Conservation (phyloP, 2,329 filamentous ascomycete genomes). For the Colletotrichum chrysophilum region DNA sequence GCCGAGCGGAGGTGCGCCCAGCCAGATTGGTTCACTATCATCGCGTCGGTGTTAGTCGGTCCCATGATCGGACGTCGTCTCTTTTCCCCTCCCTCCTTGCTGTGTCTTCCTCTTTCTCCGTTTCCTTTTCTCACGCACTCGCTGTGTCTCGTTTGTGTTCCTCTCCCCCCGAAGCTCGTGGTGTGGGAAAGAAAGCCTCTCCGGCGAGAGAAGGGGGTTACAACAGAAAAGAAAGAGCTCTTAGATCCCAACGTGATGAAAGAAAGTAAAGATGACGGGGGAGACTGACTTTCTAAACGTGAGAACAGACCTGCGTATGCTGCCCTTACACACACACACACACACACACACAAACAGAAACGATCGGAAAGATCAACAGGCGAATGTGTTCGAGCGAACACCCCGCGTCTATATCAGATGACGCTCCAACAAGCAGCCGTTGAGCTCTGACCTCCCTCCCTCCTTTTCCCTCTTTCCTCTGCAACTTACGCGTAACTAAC, state of each 20-base stretch:
- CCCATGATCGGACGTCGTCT: not conserved
- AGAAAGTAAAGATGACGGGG: not conserved
- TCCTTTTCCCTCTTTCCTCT: not conserved
- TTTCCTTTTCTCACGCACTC: not conserved
- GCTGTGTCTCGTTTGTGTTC: not conserved
- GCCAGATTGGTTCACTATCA: not conserved
- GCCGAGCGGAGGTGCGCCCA: not conserved
- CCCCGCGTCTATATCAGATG: conserved; percentile 12
- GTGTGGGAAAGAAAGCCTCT: not conserved
- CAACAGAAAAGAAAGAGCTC: not conserved
- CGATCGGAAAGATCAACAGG: not conserved
- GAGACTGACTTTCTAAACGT: not conserved
- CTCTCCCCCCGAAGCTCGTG: not conserved
- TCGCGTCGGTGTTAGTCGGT: not conserved
- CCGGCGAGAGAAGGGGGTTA: not conserved
- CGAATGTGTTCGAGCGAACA: not conserved
- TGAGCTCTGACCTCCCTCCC: not conserved
- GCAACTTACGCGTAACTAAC: not conserved
- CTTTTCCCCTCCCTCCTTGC: not conserved
- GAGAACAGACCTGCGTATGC: not conserved
- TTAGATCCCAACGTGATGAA: not conserved
- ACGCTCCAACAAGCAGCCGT: not conserved
- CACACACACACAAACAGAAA: not conserved
- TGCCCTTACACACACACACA: not conserved
- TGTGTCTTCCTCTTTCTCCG: not conserved